Evolutionary conservation across 768 basidiomycete species (phyloP), one percentile per base, ranked within the genome.

Genomic region (Boletus rubescentipes): DNA sequence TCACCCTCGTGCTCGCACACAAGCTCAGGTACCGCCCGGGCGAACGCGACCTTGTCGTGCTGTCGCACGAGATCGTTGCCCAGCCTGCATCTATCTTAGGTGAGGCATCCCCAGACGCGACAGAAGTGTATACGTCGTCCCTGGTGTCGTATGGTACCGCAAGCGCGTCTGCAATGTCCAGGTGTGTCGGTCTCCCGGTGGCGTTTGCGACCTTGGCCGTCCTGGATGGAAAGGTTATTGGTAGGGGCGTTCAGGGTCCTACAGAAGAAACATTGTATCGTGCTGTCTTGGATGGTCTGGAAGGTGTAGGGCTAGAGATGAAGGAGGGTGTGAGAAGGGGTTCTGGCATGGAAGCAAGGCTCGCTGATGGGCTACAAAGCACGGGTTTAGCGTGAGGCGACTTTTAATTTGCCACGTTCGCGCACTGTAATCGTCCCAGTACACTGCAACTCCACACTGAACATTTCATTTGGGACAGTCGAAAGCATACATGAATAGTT

Each of bases 21-120:
- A 85, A 83, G 55, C 80, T 95, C 32, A 75, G 76, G 11, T 97
- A 96, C 67, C 66, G 55, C 0, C 79, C 82, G 0, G 72, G 76
- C 36, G 95, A 98, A 68, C 81, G 86, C 16, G 95, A 98, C 67
- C 83, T 93, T 73, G 93, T 94, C 56, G 79, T 96, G 29, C 82
- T 97, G 15, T 77, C 85, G 48, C 94, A 98, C 70, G 87, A 94
- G 68, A 77, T 97, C 60, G 80, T 89, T 46, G 79, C 86, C 1
- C 61, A 50, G 30, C 55, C 67, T 34, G 39, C 16, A 40, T 29
- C 41, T 56, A 9, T 55, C 12, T 51, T 32, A 3, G 53, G 51
- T 12, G 54, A 48, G 51, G 35, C 57, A 18, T 29, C 36, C 10
- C 31, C 48, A 6, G 49, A 34, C 7, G 53, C 69, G 35, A 75